Percentiles rank a stretch among this genome's conserved stretches.
These are phyloP conservation scores for Acanthamoeba healyi DNA, from an alignment of 208 protist genomes.

Conservation along the genomic window DNA sequence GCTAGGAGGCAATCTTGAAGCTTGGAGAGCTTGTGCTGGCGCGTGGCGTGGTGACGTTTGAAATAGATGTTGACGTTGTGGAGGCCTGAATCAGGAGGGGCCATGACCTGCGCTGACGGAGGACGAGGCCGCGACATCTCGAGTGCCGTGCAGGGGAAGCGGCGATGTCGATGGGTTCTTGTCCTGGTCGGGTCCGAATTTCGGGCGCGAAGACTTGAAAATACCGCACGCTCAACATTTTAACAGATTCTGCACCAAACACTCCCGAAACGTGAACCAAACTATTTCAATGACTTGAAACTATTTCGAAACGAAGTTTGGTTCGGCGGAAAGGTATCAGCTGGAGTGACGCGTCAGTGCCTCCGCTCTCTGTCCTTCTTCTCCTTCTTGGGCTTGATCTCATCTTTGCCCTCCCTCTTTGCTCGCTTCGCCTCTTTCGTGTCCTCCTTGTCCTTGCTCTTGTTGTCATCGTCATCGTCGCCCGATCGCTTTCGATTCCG, in stretches of 20 bases:
- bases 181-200: neutral
- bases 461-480: neutral
- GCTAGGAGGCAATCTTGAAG: no score
- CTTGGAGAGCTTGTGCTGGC: no score
- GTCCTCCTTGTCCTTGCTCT: neutral
- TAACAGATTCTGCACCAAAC: no score
- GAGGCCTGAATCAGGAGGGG: no score
- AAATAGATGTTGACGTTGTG: no score
- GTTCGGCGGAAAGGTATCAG: neutral
- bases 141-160: no score
- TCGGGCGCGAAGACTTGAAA: neutral
- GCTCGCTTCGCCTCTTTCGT: neutral
- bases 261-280: no score
- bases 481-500: conserved; percentile 13
- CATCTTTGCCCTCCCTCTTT: neutral
- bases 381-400: neutral
- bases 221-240: no score
- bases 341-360: neutral
- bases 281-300: no score
- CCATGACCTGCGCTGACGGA: neutral
- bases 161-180: neutral
- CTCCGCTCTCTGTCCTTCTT: neutral
- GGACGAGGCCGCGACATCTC: neutral
- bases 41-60: neutral
- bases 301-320: no score